Evolutionary conservation across 768 basidiomycete genomes (phyloP).

Genomic region (Trametopsis cervina): DNA sequence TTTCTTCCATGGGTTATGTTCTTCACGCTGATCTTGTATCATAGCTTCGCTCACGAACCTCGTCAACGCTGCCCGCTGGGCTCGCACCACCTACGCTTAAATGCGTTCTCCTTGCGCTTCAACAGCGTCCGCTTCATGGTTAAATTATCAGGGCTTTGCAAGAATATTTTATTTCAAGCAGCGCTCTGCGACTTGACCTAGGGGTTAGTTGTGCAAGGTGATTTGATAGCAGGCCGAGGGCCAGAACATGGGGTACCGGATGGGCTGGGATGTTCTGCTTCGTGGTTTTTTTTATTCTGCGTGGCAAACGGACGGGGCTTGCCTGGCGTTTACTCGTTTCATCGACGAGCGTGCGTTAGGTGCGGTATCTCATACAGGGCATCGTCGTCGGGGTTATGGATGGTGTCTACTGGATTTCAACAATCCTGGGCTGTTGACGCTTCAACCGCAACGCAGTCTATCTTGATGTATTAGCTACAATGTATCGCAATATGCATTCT

Average conservation of each 20-base stretch:
- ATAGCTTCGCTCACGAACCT: conserved; percentile 75
- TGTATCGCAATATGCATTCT: conserved; percentile 1
- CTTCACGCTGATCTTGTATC: conserved; percentile 10
- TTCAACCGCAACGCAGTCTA: conserved; percentile 10
- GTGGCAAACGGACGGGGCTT: conserved; percentile 7
- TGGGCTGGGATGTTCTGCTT: conserved; percentile 9
- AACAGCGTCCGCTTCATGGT: conserved; percentile 80
- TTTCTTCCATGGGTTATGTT: not conserved
- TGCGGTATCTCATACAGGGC: conserved; percentile 17
- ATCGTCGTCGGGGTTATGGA: conserved; percentile 15
- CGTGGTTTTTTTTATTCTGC: no score
- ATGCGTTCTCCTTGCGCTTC: conserved; percentile 58
- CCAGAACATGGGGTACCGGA: conserved; percentile 6
- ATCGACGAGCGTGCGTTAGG: conserved; percentile 3
- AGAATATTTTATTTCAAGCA: not conserved
- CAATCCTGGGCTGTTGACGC: conserved; percentile 44
- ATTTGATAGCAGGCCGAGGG: conserved; percentile 9
- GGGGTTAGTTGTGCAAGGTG: conserved; percentile 13
- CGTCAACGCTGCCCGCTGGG: conserved; percentile 90
- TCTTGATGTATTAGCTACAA: not conserved
- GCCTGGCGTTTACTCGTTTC: not conserved
- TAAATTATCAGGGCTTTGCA: conserved; percentile 39
- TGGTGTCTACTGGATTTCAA: conserved; percentile 56
- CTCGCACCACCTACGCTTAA: conserved; percentile 78
- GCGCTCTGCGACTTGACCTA: conserved; percentile 7